phyloP scores from a whole-genome alignment of 192 early-diverging fungal species.

The Pilobolus umbonatus region DNA sequence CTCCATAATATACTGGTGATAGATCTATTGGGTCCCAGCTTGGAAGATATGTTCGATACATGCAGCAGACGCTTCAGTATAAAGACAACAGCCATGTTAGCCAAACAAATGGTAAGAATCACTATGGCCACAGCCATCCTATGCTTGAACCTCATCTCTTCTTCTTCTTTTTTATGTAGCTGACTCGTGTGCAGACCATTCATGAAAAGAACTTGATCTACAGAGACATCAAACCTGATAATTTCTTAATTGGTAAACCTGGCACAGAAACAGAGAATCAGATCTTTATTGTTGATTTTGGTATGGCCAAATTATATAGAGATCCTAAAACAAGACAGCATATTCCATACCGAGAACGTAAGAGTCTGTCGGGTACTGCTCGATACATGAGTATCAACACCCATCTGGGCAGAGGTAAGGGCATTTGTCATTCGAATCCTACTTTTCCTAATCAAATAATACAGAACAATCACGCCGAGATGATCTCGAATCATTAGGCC shows the following conservation, averaged over 20 bases:
- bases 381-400: conserved; percentile 99
- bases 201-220: conserved; percentile 96
- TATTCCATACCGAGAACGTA: conserved; percentile 96
- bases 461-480: conserved; percentile 96
- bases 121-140: not conserved
- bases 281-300: conserved; percentile 95
- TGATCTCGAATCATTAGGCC: conserved; percentile 95
- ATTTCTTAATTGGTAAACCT: conserved; percentile 89
- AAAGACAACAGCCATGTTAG: conserved; percentile 94
- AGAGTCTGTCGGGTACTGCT: conserved; percentile 91
- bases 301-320: conserved; percentile 97
- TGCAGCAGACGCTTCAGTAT: conserved; percentile 86
- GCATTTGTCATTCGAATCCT: conserved; percentile 2
- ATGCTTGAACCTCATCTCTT: not conserved
- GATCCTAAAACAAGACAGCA: conserved; percentile 96
- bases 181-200: conserved; percentile 82
- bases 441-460: not conserved
- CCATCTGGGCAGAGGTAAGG: conserved; percentile 83
- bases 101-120: conserved; percentile 83
- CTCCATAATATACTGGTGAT: conserved; percentile 92
- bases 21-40: conserved; percentile 85
- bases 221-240: conserved; percentile 98
- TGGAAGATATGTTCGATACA: conserved; percentile 96
- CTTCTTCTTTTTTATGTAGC: conserved; percentile 27
- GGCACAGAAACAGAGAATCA: conserved; percentile 53